Conservation (phyloP, 139 green algal genomes). For the Chlorella sp. region DNA sequence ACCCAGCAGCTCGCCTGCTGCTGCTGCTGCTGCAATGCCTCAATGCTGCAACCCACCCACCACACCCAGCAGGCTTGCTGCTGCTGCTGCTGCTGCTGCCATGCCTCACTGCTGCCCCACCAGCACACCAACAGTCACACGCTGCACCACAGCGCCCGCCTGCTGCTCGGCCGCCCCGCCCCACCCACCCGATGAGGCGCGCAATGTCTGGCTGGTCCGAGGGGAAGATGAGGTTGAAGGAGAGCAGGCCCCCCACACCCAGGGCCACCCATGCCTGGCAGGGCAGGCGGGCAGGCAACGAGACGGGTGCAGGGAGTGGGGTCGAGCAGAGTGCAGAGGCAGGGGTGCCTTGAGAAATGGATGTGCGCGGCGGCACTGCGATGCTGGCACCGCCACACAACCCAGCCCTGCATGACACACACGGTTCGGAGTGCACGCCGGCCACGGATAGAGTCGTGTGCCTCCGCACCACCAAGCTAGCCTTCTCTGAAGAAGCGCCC, state of each 20-base stretch:
- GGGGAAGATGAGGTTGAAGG: conserved; percentile 96
- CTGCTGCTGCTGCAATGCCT: not conserved
- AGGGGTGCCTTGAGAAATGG: no score
- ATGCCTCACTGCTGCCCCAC: not conserved
- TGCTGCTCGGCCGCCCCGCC: not conserved
- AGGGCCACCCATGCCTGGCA: conserved; percentile 80
- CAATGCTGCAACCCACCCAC: no score
- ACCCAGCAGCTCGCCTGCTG: not conserved
- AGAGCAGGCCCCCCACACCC: conserved; percentile 85
- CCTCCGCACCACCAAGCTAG: no score
- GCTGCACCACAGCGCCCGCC: not conserved
- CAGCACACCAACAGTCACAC: not conserved
- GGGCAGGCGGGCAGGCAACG: not conserved
- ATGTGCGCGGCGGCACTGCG: not conserved
- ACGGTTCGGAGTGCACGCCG: no score
- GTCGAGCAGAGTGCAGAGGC: not conserved
- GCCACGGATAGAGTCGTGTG: no score
- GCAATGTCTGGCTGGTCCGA: conserved; percentile 93
- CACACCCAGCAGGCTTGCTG: no score
- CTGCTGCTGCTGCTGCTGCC: not conserved
- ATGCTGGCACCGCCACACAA: no score
- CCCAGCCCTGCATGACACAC: not conserved
- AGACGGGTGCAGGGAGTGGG: not conserved
- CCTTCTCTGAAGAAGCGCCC: no score
- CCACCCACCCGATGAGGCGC: conserved; percentile 85